A percentile compares a stretch with the other conserved stretches of the same genome.
phyloP scores from a whole-genome alignment of 208 protist genomes.

The Crithidia bombi region DNA sequence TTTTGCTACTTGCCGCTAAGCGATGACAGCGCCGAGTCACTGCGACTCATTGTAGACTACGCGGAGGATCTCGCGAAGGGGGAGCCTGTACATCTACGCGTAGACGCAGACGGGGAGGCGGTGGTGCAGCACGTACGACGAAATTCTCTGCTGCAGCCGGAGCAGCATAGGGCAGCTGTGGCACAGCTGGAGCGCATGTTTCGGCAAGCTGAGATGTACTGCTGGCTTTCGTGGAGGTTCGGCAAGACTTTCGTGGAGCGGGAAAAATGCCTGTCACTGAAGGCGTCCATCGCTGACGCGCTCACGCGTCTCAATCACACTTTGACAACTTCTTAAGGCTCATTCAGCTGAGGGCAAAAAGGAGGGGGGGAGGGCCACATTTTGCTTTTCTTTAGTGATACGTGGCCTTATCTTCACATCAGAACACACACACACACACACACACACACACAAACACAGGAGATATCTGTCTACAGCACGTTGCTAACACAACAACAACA shows the following conservation, averaged over 20 bases:
- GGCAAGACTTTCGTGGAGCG: conserved; percentile 70
- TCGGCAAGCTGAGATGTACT: conserved; percentile 78
- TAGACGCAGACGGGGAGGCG: conserved; percentile 41
- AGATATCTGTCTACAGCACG: too few relatives aligned
- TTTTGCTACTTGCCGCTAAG: conserved; percentile 84
- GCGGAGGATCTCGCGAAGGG: conserved; percentile 59
- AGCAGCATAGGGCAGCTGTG: background rate
- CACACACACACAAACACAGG: background rate
- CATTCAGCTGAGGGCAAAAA: too few relatives aligned
- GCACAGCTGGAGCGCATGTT: conserved; percentile 56
- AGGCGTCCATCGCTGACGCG: conserved; percentile 35
- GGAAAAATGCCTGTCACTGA: conserved; percentile 50
- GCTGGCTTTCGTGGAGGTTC: conserved; percentile 89
- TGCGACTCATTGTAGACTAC: conserved; percentile 53
- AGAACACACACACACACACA: background rate
- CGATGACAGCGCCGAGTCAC: conserved; percentile 47
- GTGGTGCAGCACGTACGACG: conserved; percentile 4
- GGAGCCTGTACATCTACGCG: conserved; percentile 41
- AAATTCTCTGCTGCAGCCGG: background rate
- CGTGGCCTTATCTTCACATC: background rate
- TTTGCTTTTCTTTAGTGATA: background rate
- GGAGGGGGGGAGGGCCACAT: too few relatives aligned
- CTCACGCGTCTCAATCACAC: conserved; percentile 30
- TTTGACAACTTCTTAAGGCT: background rate
- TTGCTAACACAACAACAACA: too few relatives aligned